These are phyloP conservation scores for Pichia sp. DNA, from an alignment of 1,139 yeast genomes.

Conservation along the genomic window DNA sequence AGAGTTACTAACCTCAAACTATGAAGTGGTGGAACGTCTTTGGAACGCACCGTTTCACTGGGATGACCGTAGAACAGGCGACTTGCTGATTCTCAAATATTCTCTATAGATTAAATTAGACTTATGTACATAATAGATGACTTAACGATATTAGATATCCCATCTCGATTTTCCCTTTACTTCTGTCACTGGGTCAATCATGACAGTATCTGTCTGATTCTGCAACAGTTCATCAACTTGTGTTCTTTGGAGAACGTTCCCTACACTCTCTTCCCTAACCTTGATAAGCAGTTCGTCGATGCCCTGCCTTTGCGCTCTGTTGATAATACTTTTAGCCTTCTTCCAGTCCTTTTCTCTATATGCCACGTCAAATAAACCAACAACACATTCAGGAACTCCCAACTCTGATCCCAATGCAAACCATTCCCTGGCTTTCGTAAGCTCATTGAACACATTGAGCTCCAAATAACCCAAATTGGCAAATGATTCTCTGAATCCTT, in stretches of 20 bases:
- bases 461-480: conserved; percentile 73
- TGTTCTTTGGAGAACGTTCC: conserved; percentile 1
- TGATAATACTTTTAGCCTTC: conserved; percentile 16
- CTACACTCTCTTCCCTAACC: conserved; percentile 6
- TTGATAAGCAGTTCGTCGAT: conserved; percentile 3
- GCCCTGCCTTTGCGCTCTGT: conserved; percentile 11
- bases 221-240: background rate
- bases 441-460: conserved; percentile 54
- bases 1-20: background rate
- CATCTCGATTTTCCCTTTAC: conserved; percentile 11
- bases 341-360: conserved; percentile 15
- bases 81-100: conserved; percentile 36
- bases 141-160: conserved; percentile 11
- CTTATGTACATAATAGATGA: background rate
- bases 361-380: conserved; percentile 66
- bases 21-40: conserved; percentile 5
- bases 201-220: background rate
- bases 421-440: conserved; percentile 66
- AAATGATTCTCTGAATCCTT: conserved; percentile 72
- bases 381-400: conserved; percentile 52
- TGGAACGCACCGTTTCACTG: conserved; percentile 45
- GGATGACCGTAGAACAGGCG: conserved; percentile 78
- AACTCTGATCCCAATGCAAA: conserved; percentile 72
- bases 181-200: background rate
- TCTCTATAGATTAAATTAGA: background rate